Evolutionary conservation across 805 yeast genomes (phyloP).

Genomic region (Candida tammaniensis): DNA sequence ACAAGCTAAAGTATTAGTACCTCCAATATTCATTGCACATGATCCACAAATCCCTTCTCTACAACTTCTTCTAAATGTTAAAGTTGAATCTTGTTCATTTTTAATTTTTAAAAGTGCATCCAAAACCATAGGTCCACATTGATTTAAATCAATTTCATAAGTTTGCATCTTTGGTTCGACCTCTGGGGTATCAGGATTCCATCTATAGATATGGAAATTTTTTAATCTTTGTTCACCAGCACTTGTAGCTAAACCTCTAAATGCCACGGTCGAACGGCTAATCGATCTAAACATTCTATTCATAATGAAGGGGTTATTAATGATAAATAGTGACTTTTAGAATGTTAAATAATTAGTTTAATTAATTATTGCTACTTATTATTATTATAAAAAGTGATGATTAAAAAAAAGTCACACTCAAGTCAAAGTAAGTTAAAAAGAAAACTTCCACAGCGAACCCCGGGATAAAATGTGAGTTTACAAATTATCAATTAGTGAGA

Average conservation of each 20-base stretch:
- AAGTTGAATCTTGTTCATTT: constrained; percentile 93
- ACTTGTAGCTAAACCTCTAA: constrained; percentile 47
- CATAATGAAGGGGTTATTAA: neutral
- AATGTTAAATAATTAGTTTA: no score
- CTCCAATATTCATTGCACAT: constrained; percentile 99
- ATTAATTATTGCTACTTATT: no score
- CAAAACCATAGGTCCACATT: constrained; percentile 96
- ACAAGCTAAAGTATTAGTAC: constrained; percentile 95
- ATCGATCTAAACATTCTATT: constrained; percentile 7
- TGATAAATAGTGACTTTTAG: no score
- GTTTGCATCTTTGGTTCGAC: constrained; percentile 83
- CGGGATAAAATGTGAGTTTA: constrained; percentile 4
- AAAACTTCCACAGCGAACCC: constrained; percentile 6
- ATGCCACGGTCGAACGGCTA: constrained; percentile 1
- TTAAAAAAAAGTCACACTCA: neutral
- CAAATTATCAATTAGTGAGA: constrained; percentile 10
- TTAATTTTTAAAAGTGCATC: constrained; percentile 94
- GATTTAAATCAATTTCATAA: constrained; percentile 81
- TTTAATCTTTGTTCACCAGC: constrained; percentile 58
- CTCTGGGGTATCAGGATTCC: constrained; percentile 97
- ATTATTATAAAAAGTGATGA: no score
- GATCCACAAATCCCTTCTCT: constrained; percentile 99
- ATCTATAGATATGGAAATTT: constrained; percentile 90
- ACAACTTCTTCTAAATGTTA: constrained; percentile 96
- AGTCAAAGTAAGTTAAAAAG: constrained; percentile 1